Evolutionary conservation across 2,329 filamentous ascomycete species (phyloP), one percentile per base, ranked within the genome.

Genomic region (Alternaria dauci): DNA sequence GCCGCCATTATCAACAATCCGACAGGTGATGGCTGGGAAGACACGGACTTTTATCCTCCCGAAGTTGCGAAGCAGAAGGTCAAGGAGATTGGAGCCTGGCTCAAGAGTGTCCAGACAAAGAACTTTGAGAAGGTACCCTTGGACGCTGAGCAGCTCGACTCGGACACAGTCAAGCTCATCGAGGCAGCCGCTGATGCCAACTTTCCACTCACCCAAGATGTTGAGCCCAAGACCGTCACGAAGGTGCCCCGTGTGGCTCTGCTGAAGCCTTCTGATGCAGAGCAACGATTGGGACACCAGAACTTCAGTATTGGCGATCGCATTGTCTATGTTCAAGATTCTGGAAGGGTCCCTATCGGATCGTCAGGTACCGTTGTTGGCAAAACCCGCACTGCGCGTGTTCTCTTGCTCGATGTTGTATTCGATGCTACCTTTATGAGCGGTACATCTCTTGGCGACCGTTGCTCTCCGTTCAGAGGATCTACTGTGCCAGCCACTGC

Each of bases 381-480:
- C 36, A 91, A 97, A 75, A 97, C 93, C 62, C 90, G 92, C 57
- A 97, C 94, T 30, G 86, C 93, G 20, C 91, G 92, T 57, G 90
- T 90, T 26, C 87, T 92, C 47, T 85, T 97, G 59, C 84, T 99
- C 38, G 95, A 99, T 76, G 87, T 98, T 58, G 89, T 99, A 8
- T 99, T 97, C 80, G 96, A 99, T 76, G 87, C 88, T 12, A 91
- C 93, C 0, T 99, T 99, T 79, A 98, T 99, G 94, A 96, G 93
- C 74, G 95, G 95, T 64, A 97, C 94, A 2, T 95, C 92, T 0
- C 85, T 99, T 16, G 91, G 92, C 60, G 93, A 94, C 58, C 90
- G 95, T 60, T 97, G 94, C 75, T 93, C 93, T 26, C 89, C 92
- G 38, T 99, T 99, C 88, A 89, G 94, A 36, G 95, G 95, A 53